Conservation (phyloP, 2,329 filamentous ascomycete species). For the Epichloe brachyelytri region DNA sequence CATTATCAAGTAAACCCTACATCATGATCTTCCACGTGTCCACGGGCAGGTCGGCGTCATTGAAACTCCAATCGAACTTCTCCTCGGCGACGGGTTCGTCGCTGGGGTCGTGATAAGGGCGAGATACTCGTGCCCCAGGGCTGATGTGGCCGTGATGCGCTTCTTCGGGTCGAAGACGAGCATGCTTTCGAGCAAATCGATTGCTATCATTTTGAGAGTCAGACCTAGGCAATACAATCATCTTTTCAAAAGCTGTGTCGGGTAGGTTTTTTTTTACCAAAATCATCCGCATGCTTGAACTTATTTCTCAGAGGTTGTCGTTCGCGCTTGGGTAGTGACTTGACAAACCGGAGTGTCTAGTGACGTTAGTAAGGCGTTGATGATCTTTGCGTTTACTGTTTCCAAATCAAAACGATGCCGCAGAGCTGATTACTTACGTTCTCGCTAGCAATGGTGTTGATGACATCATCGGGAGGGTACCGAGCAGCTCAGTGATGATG, state of each 20-base stretch:
- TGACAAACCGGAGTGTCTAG: constrained; percentile 89
- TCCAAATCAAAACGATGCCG: background rate
- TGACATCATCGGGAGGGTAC: constrained; percentile 95
- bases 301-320: constrained; percentile 75
- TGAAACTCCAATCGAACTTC: constrained; percentile 99
- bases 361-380: too few species aligned
- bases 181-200: constrained; percentile 92
- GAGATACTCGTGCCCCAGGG: constrained; percentile 84
- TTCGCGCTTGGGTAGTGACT: constrained; percentile 90
- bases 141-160: constrained; percentile 76
- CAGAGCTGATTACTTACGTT: constrained; percentile 50
- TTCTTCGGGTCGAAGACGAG: constrained; percentile 98
- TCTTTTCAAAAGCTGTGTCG: background rate
- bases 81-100: constrained; percentile 93
- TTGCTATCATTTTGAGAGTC: constrained; percentile 39
- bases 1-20: constrained; percentile 36
- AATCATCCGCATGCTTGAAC: constrained; percentile 87
- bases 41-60: constrained; percentile 90
- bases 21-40: constrained; percentile 99
- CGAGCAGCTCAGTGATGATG: constrained; percentile 95
- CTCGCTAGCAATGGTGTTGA: constrained; percentile 95
- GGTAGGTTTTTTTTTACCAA: constrained; percentile 40
- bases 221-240: background rate
- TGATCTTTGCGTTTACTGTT: background rate
- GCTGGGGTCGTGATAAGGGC: constrained; percentile 90